Base-by-base conservation (phyloP, 495 filamentous ascomycete genomes). In the Platismatia glauca region DNA sequence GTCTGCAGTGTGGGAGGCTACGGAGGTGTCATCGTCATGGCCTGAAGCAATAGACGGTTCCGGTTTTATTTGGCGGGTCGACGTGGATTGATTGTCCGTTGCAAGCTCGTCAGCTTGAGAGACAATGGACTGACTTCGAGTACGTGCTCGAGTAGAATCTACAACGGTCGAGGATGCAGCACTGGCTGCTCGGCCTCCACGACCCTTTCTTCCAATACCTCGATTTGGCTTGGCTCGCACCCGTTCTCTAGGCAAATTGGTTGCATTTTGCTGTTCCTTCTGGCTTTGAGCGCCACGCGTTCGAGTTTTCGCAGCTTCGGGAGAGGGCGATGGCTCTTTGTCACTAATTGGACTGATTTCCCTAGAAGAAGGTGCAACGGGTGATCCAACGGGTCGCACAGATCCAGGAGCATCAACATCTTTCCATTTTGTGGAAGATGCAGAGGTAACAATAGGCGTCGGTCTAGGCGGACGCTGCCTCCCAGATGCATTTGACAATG, bases 11-110 rank as follows among this genome's bases (percentile, higher is more conserved):
- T 55, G 62, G 12, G 58, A 61, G 15, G 67, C 62, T 43, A 66
- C 59, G 9, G 68, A 61, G 46, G 61, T 35, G 38, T 68, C 66
- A 24, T 74, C 71, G 24, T 76, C 66, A 31, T 73, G 69, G 41
- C 75, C 72, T 16, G 88, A 85, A 2, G 85, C 87, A 24, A 73
- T 78, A 7, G 77, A 73, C 39, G 81, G 83, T 71, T 94, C 89
- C 55, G 81, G 77, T 74, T 92, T 92, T 63, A 91, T 79, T 46
- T 73, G 78, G 58, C 78, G 71, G 7, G 73, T 74, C 4, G 71
- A 64, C 44, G 68, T 68, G 34, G 79, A 71, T 9, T 76, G 74
- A 18, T 66, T 67, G 52, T 84, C 84, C 37, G 75, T 65, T n/a
- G 75, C 75, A 2, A 77, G 70, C 38, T 83, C 82, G 60, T 80